Percentiles rank a stretch among this genome's conserved stretches.
Conservation (phyloP, 2,329 filamentous ascomycete species). For the Exophiala phaeomuriformis region DNA sequence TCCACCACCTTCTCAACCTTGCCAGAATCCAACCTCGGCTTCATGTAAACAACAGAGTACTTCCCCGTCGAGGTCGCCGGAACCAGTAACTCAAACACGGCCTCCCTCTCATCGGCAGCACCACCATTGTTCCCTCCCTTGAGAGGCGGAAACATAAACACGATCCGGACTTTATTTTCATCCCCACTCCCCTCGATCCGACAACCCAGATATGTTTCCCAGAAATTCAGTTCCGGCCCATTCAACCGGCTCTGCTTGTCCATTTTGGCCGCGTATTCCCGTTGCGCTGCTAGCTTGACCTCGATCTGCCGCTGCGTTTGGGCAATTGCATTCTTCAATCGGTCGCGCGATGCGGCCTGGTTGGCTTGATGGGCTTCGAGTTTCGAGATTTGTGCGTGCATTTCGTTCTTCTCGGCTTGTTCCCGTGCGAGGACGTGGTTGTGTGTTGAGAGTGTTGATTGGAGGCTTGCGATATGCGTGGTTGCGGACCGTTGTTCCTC, state of each 20-base stretch:
- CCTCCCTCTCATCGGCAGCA: constrained; percentile 57
- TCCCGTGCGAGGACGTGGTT: constrained; percentile 21
- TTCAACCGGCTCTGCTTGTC: constrained; percentile 83
- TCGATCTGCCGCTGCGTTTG: constrained; percentile 42
- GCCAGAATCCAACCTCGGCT: constrained; percentile 56
- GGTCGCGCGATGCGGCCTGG: constrained; percentile 49
- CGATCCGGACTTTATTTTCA: constrained; percentile 80
- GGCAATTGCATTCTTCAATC: constrained; percentile 50
- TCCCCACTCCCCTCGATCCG: constrained; percentile 81
- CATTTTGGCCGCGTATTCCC: constrained; percentile 56
- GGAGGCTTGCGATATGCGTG: constrained; percentile 64
- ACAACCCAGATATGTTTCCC: constrained; percentile 84
- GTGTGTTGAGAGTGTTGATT: constrained; percentile 34
- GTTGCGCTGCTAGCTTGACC: constrained; percentile 41
- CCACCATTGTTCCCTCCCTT: constrained; percentile 32
- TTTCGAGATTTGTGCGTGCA: constrained; percentile 53
- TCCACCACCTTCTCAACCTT: constrained; percentile 51
- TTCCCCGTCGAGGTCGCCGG: constrained; percentile 66
- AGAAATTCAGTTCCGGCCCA: constrained; percentile 88
- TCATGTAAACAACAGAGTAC: constrained; percentile 73
- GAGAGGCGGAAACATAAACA: constrained; percentile 81
- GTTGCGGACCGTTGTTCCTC: constrained; percentile 64
- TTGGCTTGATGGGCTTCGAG: constrained; percentile 51
- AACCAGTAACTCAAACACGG: constrained; percentile 72
- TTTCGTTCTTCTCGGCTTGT: constrained; percentile 52